A percentile compares a stretch with the other conserved stretches of the same genome.
Conservation (phyloP, 345 rosid species). For the Carallia brachiata region DNA sequence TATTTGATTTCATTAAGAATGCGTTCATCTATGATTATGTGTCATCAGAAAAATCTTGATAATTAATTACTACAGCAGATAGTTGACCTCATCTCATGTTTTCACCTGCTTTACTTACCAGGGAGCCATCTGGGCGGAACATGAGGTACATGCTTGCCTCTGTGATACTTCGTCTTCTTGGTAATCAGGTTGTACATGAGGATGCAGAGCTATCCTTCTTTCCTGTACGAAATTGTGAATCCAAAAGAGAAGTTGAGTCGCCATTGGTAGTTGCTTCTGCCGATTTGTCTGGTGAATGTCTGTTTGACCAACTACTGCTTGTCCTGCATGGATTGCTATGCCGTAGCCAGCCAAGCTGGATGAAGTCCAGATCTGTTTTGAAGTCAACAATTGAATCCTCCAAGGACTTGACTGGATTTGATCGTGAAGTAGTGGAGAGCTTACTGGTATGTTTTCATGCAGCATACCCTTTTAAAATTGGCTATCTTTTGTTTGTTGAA, state of each 20-base stretch:
- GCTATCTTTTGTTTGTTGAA: not conserved
- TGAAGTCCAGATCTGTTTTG: slow-evolving; percentile 53
- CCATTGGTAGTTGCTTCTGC: slow-evolving; percentile 40
- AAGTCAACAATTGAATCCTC: slow-evolving; percentile 41
- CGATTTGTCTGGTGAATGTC: slow-evolving; percentile 59
- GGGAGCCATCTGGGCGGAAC: slow-evolving; percentile 81
- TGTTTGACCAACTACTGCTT: slow-evolving; percentile 75
- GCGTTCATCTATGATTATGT: too few species aligned
- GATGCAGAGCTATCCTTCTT: slow-evolving; percentile 56
- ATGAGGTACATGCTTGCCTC: slow-evolving; percentile 80
- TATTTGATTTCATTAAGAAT: too few species aligned
- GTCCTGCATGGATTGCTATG: slow-evolving; percentile 78
- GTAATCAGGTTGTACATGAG: slow-evolving; percentile 81
- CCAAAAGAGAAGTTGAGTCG: slow-evolving; percentile 61
- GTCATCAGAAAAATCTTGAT: not conserved
- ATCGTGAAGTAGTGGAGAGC: slow-evolving; percentile 74
- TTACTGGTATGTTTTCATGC: slow-evolving; percentile 65
- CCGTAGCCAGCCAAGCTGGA: slow-evolving; percentile 72
- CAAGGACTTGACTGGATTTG: slow-evolving; percentile 58
- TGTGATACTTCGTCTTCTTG: slow-evolving; percentile 83
- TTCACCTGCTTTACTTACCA: slow-evolving; percentile 24
- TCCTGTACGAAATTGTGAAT: slow-evolving; percentile 37
- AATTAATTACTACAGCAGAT: not conserved
- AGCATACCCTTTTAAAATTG: not conserved
- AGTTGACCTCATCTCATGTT: not conserved